phyloP scores from a whole-genome alignment of 208 protist genomes.

The Wallacemonas sp. region DNA sequence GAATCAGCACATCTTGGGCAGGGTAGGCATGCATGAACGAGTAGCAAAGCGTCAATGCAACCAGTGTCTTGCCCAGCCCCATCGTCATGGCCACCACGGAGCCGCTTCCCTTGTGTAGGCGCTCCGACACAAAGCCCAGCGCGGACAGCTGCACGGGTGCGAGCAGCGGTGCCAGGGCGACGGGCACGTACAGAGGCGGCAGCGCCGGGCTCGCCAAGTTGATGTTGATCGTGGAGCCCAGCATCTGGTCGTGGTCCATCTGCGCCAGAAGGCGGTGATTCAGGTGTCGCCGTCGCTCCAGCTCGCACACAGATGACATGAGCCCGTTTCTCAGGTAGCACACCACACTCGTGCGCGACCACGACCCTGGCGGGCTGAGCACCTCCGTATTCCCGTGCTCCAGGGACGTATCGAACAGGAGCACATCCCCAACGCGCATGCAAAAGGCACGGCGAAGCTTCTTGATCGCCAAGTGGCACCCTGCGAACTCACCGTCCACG shows the following conservation, averaged over 20 bases:
- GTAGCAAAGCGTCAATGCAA: slow-evolving; percentile 77
- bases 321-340: slow-evolving; percentile 87
- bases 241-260: slow-evolving; percentile 20
- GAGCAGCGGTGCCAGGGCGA: slow-evolving; percentile 41
- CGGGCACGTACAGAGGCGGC: slow-evolving; percentile 69
- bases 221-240: slow-evolving; percentile 60
- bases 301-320: slow-evolving; percentile 74
- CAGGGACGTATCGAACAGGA: slow-evolving; percentile 89
- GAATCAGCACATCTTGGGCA: slow-evolving; percentile 68
- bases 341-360: slow-evolving; percentile 80
- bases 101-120: slow-evolving; percentile 58
- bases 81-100: slow-evolving; percentile 88
- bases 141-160: slow-evolving; percentile 73
- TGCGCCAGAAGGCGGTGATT: slow-evolving; percentile 44
- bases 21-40: slow-evolving; percentile 53
- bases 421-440: slow-evolving; percentile 78
- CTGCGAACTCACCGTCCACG: slow-evolving; percentile 83
- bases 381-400: slow-evolving; percentile 92
- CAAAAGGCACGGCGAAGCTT: slow-evolving; percentile 68
- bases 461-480: slow-evolving; percentile 89
- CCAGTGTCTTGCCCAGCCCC: slow-evolving; percentile 91
- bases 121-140: slow-evolving; percentile 70
- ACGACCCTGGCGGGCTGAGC: slow-evolving; percentile 31
- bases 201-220: slow-evolving; percentile 51
- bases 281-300: slow-evolving; percentile 68